phyloP scores from a whole-genome alignment of 2,329 filamentous ascomycete genomes.

The Amauroascus niger region DNA sequence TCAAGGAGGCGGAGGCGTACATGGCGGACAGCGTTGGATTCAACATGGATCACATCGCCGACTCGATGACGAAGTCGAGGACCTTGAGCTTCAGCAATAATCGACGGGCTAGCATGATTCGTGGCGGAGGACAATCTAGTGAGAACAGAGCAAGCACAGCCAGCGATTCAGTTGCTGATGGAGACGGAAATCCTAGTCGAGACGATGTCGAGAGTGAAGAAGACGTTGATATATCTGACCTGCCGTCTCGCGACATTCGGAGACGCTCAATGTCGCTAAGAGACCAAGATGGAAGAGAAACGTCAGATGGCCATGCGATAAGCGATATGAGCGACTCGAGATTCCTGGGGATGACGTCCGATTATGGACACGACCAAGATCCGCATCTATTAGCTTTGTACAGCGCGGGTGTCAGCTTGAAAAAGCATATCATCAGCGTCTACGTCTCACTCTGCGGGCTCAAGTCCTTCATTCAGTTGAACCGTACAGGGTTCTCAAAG shows the following conservation, averaged over 20 bases:
- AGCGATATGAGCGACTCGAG: constrained; percentile 30
- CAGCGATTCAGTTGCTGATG: constrained; percentile 39
- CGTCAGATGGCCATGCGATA: constrained; percentile 22
- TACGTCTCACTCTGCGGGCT: constrained; percentile 93
- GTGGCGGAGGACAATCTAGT: constrained; percentile 38
- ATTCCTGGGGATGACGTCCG: constrained; percentile 47
- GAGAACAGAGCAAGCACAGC: constrained; percentile 32
- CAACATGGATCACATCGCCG: constrained; percentile 37
- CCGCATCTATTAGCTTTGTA: constrained; percentile 58
- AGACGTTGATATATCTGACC: constrained; percentile 47
- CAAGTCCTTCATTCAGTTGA: constrained; percentile 91
- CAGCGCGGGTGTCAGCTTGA: constrained; percentile 69
- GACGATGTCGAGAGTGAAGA: constrained; percentile 52
- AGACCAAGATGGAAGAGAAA: constrained; percentile 20
- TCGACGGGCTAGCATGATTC: constrained; percentile 46
- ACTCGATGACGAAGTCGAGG: constrained; percentile 34
- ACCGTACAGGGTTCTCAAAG: constrained; percentile 92
- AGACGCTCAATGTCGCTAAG: constrained; percentile 31
- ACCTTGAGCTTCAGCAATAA: constrained; percentile 33
- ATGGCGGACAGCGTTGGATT: constrained; percentile 47
- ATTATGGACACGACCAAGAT: constrained; percentile 56
- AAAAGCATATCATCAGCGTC: constrained; percentile 76
- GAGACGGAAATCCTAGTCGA: no score
- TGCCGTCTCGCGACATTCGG: constrained; percentile 27
- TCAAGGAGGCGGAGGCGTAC: constrained; percentile 62